A percentile compares a stretch with the other conserved stretches of the same genome.
Conservation (phyloP, 2,329 filamentous ascomycete genomes). For the Stagonosporopsis chrysanthemi region DNA sequence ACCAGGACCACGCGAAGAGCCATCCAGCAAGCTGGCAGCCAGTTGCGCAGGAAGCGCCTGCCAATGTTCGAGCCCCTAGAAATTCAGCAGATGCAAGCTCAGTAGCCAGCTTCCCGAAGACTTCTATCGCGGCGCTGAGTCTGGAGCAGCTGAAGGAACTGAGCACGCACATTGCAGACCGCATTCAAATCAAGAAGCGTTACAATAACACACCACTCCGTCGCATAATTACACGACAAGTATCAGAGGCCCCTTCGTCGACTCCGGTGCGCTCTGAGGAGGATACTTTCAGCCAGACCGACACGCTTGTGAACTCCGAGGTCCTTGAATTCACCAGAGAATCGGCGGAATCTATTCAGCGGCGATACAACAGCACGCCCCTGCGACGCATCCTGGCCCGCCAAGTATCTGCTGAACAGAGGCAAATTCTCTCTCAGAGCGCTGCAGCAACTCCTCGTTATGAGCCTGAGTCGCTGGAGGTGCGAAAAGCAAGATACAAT, state of each 20-base stretch:
- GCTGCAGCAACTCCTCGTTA: too few species aligned
- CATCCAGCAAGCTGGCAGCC: constrained; percentile 6
- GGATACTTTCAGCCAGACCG: constrained; percentile 4
- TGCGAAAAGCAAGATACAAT: constrained; percentile 4
- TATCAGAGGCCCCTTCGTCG: background rate
- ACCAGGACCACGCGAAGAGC: constrained; percentile 3
- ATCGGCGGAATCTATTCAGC: background rate
- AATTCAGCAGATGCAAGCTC: background rate
- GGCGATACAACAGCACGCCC: constrained; percentile 6
- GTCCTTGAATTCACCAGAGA: background rate
- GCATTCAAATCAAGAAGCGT: constrained; percentile 12
- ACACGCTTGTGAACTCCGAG: constrained; percentile 4
- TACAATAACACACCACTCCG: constrained; percentile 17
- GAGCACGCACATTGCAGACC: background rate
- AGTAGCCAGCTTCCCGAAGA: background rate
- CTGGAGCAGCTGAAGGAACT: constrained; percentile 10
- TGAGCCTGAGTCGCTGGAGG: background rate
- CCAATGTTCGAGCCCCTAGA: background rate
- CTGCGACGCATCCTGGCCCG: constrained; percentile 8
- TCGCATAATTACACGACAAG: constrained; percentile 5
- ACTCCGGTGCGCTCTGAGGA: background rate
- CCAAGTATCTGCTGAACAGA: background rate
- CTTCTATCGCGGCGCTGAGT: background rate
- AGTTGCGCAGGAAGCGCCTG: background rate
- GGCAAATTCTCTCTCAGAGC: fast-evolving